Evolutionary conservation across 2,329 filamentous ascomycete genomes (phyloP), one percentile per base, ranked within the genome.

Genomic region (Colletotrichum eremochloae): DNA sequence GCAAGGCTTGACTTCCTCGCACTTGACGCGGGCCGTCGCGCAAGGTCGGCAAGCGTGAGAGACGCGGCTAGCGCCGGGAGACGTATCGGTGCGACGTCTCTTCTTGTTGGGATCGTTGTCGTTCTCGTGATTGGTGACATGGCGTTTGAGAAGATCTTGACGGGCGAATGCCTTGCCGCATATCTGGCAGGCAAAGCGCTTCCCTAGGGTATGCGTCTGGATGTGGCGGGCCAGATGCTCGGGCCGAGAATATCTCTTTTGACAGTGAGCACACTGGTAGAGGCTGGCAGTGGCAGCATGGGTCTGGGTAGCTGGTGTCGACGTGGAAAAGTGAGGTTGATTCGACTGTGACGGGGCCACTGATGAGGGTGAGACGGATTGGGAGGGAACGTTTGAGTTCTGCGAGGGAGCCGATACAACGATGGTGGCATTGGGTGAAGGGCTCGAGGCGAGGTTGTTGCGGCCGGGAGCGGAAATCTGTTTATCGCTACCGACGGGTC

Each of bases 1-100:
- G 76, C 87, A 89, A 42, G 87, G 87, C 78, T 89, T 89, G 31
- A 81, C 76, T 68, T 89, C 87, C 72, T 88, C 86, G 72, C 87
- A 89, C 75, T 88, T 89, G 56, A 89, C 86, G 29, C 87, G 82
- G 14, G 87, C 86, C 24, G 82, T 77, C 4, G 87, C 86, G 74
- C 87, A 89, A 12, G 85, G 80, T 33, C 83, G 83, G 74, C 87
- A 89, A 18, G 87, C 87, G 74, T 88, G 86, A 12, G 84, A 86
- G 14, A 89, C 87, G 15, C 87, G 85, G 29, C 85, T 84, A 2
- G 84, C 81, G 20, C 81, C 84, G 3, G 84, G 84, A 0, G 84
- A 84, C 1, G 84, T 78, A 55, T 82, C 82, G 63, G 83, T 83
- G 15, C 85, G 83, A 46, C 86, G 82, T 44, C 86, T 81, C 75